Evolutionary conservation across 768 basidiomycete species (phyloP), one percentile per base, ranked within the genome.

Genomic region (Crepidotus variabilis): DNA sequence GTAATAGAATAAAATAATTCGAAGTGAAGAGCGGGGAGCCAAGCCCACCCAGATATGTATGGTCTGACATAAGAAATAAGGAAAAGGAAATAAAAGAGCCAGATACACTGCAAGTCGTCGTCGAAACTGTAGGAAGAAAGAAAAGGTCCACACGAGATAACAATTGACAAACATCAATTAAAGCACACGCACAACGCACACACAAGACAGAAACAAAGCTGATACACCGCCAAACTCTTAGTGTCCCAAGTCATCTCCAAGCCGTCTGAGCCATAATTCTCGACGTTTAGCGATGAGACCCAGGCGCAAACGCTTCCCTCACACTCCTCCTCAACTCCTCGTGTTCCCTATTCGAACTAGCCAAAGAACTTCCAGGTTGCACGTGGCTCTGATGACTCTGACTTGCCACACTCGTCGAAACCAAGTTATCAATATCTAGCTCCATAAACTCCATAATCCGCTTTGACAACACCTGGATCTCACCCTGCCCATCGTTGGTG

Each of bases 381-480:
- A 85, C 74, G 57, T 90, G 87, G 20, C 24, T 39, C 23, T 87
- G 88, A 16, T 90, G 87, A 14, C 24, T 39, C 24, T 87, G 88
- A 16, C 77, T 81, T 13, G 82, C 72, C 22, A 81, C 77, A 63
- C 87, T 88, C 45, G 81, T 82, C 6, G 85, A 80, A 52, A 82
- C 72, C 35, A 79, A 69, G 7, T 77, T 80, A 28, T 89, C 88
- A 1, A 76, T 65, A 49, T 90, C 90, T 23, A 83, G 83, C 43
- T 96, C 92, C 16, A 93, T 86, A 63, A 94, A 84, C 63, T 95
- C 93, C 53, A 95, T 72, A 51, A 97, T 97, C 60, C 92, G 83
- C 47, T 88, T 78, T 7, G 89, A 87, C 46, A 98, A 82, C 23
- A 88, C 75, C 59, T 92, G 87, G 60, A 98, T 98, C 75, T 98